Evolutionary conservation across 495 filamentous ascomycete genomes (phyloP), one percentile per base, ranked within the genome.

Genomic region (Usnea hakonensis): DNA sequence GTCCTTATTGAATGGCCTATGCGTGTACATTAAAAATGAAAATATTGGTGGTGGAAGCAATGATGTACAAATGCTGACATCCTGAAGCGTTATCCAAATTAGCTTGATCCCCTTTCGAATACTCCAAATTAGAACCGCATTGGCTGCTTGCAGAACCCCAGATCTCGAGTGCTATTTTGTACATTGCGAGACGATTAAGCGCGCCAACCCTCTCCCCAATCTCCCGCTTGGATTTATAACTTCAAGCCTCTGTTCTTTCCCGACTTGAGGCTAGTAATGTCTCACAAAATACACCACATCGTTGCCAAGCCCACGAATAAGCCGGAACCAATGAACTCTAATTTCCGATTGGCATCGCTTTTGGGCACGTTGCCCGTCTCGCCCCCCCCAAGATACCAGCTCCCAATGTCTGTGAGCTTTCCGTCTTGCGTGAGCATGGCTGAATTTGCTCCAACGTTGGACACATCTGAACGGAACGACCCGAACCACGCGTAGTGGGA

Each of bases 401-500:
- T 62, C 38, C 56, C 65, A 26, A 61, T 40, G 41, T 70, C 74
- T 16, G 52, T 56, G 35, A 61, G 60, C 21, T 80, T 77, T 32
- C 76, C 77, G 3, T 79, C 77, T 65, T 72, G 72, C 48, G 28
- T 64, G 16, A 79, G 76, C 64, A 79, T 79, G 44, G 46, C 72
- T 13, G 72, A 71, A 44, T 71, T 79, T 35, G 68, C 73, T 5
- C 69, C 63, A 33, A 91, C 82, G 61, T 90, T 90, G 58, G 80
- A 83, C 43, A 80, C 81, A 37, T 77, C 72, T 37, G 79, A 81
- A 32, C 87, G 80, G 72, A 91, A 91, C 44, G 85, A 75, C 60
- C 88, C 88, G 66, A 91, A 93, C 65, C 86, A 85, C 16, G 84
- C 85, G 69, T 91, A 91, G 68, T 89, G 89, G 70, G 81, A 90